Percentiles rank a stretch among this genome's conserved stretches.
These are phyloP conservation scores for Bremia lactucae DNA, from an alignment of 352 stramenopile species.

Conservation along the genomic window DNA sequence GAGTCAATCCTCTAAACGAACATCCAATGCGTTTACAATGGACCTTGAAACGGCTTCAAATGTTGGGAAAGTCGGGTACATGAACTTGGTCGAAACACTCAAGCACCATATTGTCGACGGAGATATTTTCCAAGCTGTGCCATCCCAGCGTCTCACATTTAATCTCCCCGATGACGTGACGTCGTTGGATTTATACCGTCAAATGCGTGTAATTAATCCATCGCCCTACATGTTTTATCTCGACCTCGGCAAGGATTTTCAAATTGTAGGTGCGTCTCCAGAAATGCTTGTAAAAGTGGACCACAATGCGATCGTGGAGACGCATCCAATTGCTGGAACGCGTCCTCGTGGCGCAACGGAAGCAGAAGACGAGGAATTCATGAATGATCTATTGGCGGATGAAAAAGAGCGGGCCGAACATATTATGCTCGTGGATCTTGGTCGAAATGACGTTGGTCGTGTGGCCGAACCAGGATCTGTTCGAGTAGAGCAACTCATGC, in stretches of 20 bases:
- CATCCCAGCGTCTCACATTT: constrained; percentile 66
- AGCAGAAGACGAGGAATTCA: constrained; percentile 77
- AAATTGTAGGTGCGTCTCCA: constrained; percentile 78
- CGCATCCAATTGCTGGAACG: constrained; percentile 84
- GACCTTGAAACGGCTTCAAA: constrained; percentile 74
- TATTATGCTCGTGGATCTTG: constrained; percentile 89
- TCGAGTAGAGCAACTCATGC: constrained; percentile 78
- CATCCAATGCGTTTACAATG: constrained; percentile 30
- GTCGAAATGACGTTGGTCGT: constrained; percentile 83
- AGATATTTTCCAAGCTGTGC: constrained; percentile 86
- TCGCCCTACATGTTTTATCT: constrained; percentile 88
- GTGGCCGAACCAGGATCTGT: constrained; percentile 76
- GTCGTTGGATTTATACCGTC: constrained; percentile 76
- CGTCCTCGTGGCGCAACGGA: constrained; percentile 74
- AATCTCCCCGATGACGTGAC: constrained; percentile 57
- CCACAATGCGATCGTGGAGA: constrained; percentile 75
- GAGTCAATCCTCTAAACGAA: constrained; percentile 45
- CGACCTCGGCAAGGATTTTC: constrained; percentile 74
- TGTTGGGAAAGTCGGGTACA: constrained; percentile 75
- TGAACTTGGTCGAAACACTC: constrained; percentile 77
- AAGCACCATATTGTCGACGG: constrained; percentile 85
- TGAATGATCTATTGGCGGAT: constrained; percentile 66
- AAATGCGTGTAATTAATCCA: constrained; percentile 84
- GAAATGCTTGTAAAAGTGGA: constrained; percentile 88
- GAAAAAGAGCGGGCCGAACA: constrained; percentile 87